phyloP scores from a whole-genome alignment of 805 yeast species.

The Clavispora santaluciae region DNA sequence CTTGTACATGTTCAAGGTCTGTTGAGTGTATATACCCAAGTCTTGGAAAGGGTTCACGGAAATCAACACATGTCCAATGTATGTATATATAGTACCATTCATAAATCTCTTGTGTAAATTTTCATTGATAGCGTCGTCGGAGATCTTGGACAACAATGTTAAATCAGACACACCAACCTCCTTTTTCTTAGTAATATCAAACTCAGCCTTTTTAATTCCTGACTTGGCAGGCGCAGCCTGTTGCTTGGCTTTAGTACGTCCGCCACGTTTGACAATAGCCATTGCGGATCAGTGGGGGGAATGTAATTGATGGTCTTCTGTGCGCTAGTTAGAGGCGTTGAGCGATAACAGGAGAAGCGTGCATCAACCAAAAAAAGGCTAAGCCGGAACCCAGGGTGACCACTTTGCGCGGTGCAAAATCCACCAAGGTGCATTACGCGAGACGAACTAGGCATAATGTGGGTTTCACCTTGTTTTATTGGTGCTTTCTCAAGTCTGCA shows the following conservation, averaged over 20 bases:
- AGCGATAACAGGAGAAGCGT: not conserved
- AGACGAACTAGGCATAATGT: not conserved
- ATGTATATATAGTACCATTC: constrained; percentile 86
- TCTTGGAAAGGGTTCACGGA: constrained; percentile 97
- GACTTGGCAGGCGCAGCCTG: constrained; percentile 54
- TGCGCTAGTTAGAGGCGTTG: not conserved
- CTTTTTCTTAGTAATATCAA: constrained; percentile 80
- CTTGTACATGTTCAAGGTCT: constrained; percentile 66
- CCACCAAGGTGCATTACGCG: no score
- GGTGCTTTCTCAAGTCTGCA: not conserved
- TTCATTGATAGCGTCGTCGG: constrained; percentile 90
- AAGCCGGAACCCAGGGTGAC: not conserved
- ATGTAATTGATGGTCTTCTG: not conserved
- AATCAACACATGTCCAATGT: constrained; percentile 90
- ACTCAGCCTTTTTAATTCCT: constrained; percentile 79
- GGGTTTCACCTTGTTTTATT: not conserved
- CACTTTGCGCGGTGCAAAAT: no score
- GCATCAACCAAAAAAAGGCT: not conserved
- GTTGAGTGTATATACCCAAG: constrained; percentile 88
- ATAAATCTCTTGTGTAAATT: constrained; percentile 84
- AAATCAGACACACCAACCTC: constrained; percentile 98
- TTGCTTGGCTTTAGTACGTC: constrained; percentile 50
- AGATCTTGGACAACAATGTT: constrained; percentile 79
- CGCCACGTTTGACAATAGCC: constrained; percentile 78
- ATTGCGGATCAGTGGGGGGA: constrained; percentile 24